Base-by-base conservation (phyloP, 805 yeast species). In the Kodamaea laetipori region DNA sequence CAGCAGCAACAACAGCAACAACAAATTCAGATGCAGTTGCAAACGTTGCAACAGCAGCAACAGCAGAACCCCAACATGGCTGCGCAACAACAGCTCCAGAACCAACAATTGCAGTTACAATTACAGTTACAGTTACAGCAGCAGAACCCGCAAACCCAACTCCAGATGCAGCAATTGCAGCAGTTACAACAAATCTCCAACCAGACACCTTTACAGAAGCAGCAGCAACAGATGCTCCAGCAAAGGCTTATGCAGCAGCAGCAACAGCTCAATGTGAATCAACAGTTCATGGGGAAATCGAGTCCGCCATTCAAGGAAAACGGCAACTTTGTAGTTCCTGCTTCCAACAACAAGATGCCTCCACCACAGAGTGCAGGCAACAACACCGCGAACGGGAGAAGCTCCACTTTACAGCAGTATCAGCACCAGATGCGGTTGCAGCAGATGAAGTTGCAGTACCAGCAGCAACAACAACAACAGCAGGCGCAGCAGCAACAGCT, bases 381-480 rank as follows among this genome's bases (percentile, higher is more conserved):
- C 23, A 30, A 41, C 28, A 31, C 27, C 35, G 6, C 34, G 16
- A 39, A 39, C 33, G 34, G 18, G 6, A 39, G 31, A 28, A 39
- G 23, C 28, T 19, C 41, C 15, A 30, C 25, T 23, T 34, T 45
- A 34, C 46, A 41, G 33, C 53, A 50, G 44, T 50, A 47, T 38
- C 53, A 50, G 37, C 51, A 45, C 21, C 52, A 50, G 40, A 37
- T 50, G 36, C 39, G 53, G 6, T 34, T 50, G 19, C 53, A 50
- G 25, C 53, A 50, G 41, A 50, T 50, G 51, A 50, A 50, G 36
- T 39, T 46, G 38, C 52, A 49, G 46, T 46, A 41, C 23, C 52
- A 45, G 39, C 49, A 48, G 24, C 48, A 43, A 41, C 44, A 24
- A 17, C 38, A 40, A 16, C 25, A 27, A 12, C 39, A 34, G 26